A percentile compares a stretch with the other conserved stretches of the same genome.
Conservation (phyloP, 805 yeast genomes). For the Barnettozyma botsteinii region DNA sequence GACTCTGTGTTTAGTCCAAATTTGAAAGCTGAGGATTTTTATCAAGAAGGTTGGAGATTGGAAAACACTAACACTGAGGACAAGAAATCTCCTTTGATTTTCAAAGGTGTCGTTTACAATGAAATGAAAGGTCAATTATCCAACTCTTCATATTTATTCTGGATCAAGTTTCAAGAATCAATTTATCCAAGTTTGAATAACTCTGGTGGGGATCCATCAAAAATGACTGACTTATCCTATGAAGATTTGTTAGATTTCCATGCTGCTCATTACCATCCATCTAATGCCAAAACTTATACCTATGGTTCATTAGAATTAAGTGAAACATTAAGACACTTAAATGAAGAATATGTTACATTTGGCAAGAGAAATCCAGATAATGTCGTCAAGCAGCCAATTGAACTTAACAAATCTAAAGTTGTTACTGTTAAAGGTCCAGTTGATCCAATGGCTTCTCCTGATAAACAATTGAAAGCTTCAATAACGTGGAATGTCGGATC, state of each 20-base stretch:
- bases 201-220: conserved; percentile 90
- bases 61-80: conserved; percentile 65
- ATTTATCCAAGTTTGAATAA: conserved; percentile 81
- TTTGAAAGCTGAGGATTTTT: conserved; percentile 71
- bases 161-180: conserved; percentile 76
- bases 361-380: conserved; percentile 44
- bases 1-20: conserved; percentile 84
- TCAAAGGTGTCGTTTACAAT: conserved; percentile 95
- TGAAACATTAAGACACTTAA: conserved; percentile 52
- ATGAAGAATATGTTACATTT: conserved; percentile 44
- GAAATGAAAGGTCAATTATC: conserved; percentile 98
- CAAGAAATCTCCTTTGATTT: conserved; percentile 51
- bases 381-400: conserved; percentile 21
- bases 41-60: conserved; percentile 96
- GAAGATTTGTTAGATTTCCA: conserved; percentile 79
- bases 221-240: conserved; percentile 68
- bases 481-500: conserved; percentile 84
- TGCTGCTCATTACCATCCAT: conserved; percentile 73
- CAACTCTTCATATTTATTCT: conserved; percentile 77
- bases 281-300: conserved; percentile 80
- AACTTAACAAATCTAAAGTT: conserved; percentile 28
- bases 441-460: conserved; percentile 66
- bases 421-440: conserved; percentile 63
- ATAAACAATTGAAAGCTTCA: conserved; percentile 71
- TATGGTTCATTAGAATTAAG: conserved; percentile 74